Conservation (phyloP, 2,329 filamentous ascomycete species). For the Fusarium pseudoanthophilum region DNA sequence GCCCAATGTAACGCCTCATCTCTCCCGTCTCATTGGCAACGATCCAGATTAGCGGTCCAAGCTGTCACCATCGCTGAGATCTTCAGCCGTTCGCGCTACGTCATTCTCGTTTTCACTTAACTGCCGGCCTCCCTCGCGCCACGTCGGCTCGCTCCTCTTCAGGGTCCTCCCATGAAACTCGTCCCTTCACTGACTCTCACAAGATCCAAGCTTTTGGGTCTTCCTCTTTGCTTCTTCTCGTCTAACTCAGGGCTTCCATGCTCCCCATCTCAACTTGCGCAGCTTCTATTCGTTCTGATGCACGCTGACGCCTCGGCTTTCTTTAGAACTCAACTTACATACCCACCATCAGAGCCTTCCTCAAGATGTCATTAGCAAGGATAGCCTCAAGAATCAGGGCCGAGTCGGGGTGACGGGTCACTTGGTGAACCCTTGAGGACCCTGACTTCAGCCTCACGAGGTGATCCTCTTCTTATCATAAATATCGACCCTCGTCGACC, state of each 20-base stretch:
- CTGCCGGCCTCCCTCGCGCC: constrained; percentile 31
- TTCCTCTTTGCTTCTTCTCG: constrained; percentile 21
- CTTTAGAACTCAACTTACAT: constrained; percentile 27
- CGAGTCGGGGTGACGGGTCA: constrained; percentile 22
- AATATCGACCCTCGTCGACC: constrained; percentile 34
- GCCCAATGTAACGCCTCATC: constrained; percentile 18
- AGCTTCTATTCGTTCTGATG: constrained; percentile 10
- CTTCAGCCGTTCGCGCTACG: constrained; percentile 25
- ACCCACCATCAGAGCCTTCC: constrained; percentile 27
- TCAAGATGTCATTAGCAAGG: constrained; percentile 42
- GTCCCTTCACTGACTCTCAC: constrained; percentile 26
- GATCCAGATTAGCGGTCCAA: constrained; percentile 25
- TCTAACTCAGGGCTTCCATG: constrained; percentile 17
- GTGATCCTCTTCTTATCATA: constrained; percentile 13
- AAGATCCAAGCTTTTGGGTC: constrained; percentile 35
- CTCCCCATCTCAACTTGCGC: constrained; percentile 9
- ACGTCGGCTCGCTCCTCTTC: constrained; percentile 36
- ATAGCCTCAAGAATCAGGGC: constrained; percentile 35
- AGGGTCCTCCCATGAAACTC: constrained; percentile 42
- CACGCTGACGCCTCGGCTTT: constrained; percentile 18
- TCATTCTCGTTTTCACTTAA: constrained; percentile 34
- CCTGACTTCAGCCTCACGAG: constrained; percentile 16
- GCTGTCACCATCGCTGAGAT: constrained; percentile 38
- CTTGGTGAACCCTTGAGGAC: constrained; percentile 10
- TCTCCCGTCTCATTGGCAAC: constrained; percentile 34